phyloP scores from a whole-genome alignment of 129 eudicot species.

The Arctium minus region DNA sequence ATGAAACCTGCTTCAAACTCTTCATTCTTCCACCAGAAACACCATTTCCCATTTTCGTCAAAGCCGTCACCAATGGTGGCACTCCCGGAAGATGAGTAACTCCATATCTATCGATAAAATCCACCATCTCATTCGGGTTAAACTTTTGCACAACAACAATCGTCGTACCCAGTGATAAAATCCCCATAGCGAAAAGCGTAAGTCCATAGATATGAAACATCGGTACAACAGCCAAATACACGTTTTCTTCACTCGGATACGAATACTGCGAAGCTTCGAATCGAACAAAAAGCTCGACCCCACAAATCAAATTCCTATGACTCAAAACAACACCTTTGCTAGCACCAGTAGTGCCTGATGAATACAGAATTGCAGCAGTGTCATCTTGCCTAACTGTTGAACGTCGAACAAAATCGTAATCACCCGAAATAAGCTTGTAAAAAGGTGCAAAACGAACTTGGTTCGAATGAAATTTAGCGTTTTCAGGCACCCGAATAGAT shows the following conservation, averaged over 20 bases:
- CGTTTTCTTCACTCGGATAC: conserved; percentile 36
- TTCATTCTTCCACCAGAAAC: conserved; percentile 19
- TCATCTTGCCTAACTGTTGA: conserved; percentile 53
- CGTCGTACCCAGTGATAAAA: conserved; percentile 61
- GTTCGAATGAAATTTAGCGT: not conserved
- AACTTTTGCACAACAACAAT: conserved; percentile 68
- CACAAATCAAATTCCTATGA: conserved; percentile 71
- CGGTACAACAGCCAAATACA: conserved; percentile 67
- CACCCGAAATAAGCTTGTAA: conserved; percentile 38
- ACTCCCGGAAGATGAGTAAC: conserved; percentile 82
- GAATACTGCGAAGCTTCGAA: conserved; percentile 67
- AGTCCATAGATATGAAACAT: conserved; percentile 95
- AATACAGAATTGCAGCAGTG: conserved; percentile 77
- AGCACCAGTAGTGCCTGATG: conserved; percentile 89
- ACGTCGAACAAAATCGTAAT: conserved; percentile 35
- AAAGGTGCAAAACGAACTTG: conserved; percentile 11
- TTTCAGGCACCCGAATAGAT: conserved; percentile 49
- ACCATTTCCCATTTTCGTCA: conserved; percentile 39
- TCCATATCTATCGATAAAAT: conserved; percentile 43
- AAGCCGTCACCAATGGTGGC: conserved; percentile 61
- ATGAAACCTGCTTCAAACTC: conserved; percentile 76
- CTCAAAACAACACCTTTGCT: conserved; percentile 73
- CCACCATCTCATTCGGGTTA: conserved; percentile 45
- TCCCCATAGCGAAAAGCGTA: conserved; percentile 60
- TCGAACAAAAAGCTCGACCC: conserved; percentile 67